phyloP scores from a whole-genome alignment of 2,329 filamentous ascomycete species.

The Claviceps paspali region DNA sequence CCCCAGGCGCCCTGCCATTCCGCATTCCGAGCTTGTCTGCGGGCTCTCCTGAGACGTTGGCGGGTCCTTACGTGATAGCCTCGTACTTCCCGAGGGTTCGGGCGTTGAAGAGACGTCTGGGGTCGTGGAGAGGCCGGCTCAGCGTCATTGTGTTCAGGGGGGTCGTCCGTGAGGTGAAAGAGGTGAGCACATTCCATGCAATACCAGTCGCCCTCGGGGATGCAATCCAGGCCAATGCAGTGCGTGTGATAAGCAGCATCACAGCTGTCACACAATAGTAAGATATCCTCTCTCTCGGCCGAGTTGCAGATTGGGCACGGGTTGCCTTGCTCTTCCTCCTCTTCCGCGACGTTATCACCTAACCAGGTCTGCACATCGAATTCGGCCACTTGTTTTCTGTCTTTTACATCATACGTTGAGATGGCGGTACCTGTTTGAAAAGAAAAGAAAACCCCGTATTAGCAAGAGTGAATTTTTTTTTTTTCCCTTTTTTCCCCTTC shows the following conservation, averaged over 20 bases:
- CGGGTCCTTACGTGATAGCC: slow-evolving; percentile 35
- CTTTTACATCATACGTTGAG: slow-evolving; percentile 51
- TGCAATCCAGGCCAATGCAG: slow-evolving; percentile 66
- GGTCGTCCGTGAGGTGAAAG: slow-evolving; percentile 22
- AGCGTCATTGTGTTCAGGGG: slow-evolving; percentile 16
- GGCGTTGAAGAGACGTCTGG: slow-evolving; percentile 14
- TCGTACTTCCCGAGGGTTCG: slow-evolving; percentile 17
- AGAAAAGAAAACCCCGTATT: neutral
- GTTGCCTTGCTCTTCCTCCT: slow-evolving; percentile 49
- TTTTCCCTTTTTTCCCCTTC: neutral
- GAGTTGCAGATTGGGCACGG: slow-evolving; percentile 77
- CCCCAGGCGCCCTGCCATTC: slow-evolving; percentile 86
- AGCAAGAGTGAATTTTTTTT: neutral
- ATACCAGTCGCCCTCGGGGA: slow-evolving; percentile 74
- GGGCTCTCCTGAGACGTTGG: slow-evolving; percentile 38
- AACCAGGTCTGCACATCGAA: slow-evolving; percentile 64
- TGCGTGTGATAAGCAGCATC: slow-evolving; percentile 82
- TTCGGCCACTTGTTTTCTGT: slow-evolving; percentile 80
- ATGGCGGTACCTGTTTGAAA: slow-evolving; percentile 34
- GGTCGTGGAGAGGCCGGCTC: slow-evolving; percentile 18
- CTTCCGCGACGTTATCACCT: slow-evolving; percentile 52
- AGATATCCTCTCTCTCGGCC: slow-evolving; percentile 65
- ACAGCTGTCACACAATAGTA: slow-evolving; percentile 85
- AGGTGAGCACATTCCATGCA: slow-evolving; percentile 65
- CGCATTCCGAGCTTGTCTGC: slow-evolving; percentile 51